Base-by-base conservation (phyloP, 805 yeast species). In the Ogataea paraovalis region DNA sequence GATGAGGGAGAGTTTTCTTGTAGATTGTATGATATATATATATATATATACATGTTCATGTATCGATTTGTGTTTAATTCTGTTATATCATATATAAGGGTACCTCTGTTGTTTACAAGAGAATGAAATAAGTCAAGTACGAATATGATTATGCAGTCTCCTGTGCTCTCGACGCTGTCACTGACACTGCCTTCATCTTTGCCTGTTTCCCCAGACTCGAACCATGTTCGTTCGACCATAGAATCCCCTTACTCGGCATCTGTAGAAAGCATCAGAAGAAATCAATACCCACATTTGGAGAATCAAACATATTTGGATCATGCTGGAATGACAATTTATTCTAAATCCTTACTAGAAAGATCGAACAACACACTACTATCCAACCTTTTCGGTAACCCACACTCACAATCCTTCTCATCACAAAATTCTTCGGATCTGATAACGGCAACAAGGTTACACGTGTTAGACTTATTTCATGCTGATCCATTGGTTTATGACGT, bases 241-340 rank as follows among this genome's bases (percentile, higher is more conserved):
- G 22, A 20, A 7, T 18, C 42, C 19, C 42, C 32, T 14, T 52
- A 54, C 18, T 54, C 52, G 5, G 5, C 39, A 39, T 30, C 50
- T 12, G 20, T 60, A 2, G 45, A 49, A 12, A 37, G 41, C 3
- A 56, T 61, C 33, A 47, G 60, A 39, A 40, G 32, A 3, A 19
- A n/a, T 2, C 58, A 64, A 41, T 64, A 61, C 42, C 61, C 65
- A 3, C 60, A 62, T 41, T 40, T 64, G 45, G 19, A 37, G 20
- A 41, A 39, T 12, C 54, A 60, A 37, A 42, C 54, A 2, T 74
- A 73, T 44, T 55, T 74, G 23, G 78, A 74, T 46, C 71, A 72
- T 54, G 77, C 78, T 2, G 78, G 76, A 1, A 60, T 70, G 43
- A 69, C 76, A 1, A 44, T 70, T 2, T 64, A 65, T 36, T 59